Evolutionary conservation across 345 rosid species (phyloP), one percentile per base, ranked within the genome.

Genomic region (Acer yangbiense): DNA sequence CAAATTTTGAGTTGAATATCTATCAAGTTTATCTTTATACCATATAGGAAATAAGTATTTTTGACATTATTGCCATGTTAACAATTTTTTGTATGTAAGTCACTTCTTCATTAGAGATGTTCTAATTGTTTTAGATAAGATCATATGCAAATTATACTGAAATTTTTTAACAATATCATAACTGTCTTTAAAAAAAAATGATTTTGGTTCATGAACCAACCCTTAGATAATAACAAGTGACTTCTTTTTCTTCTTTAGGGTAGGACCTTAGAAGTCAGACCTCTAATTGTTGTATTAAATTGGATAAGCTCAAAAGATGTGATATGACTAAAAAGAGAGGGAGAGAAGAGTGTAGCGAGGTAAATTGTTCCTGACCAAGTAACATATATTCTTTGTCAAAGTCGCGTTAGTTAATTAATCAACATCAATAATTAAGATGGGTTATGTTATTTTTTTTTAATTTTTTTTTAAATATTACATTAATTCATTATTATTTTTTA

Each of bases 351-450:
- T 35, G 39, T 35, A 4, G 39, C 39, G 44, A 46, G 41, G 77
- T 21, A 35, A 35, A 35, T 35, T 63, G 70, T 9, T 74, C 60
- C 69, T 74, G 16, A 27, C 39, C 6, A 2, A 54, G 77, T 69
- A 48, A 64, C 77, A 74, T 21, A 25, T 7, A 32, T 17, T 63
- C 21, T 48, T 17, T 16, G 64, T 55, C 39, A 23, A 8, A 1
- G 16, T 62, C 43, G 65, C 44, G 21, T 73, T 73, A 23, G 76
- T 73, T 73, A 25, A 62, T 14, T 63, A 46, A 63, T 74, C 77
- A 63, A 74, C 61, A 18, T 74, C 77, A 74, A 57, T 55, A 6
- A 20, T 55, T 52, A 57, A 17, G 23, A 57, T 57, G 3, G 1
- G 23, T n/a, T n/a, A 57, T 57, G 55, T 4, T 50, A 13, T 0